Percentiles rank a stretch among this genome's conserved stretches.
These are phyloP conservation scores for Arthromyces matolae DNA, from an alignment of 768 basidiomycete species.

Conservation along the genomic window DNA sequence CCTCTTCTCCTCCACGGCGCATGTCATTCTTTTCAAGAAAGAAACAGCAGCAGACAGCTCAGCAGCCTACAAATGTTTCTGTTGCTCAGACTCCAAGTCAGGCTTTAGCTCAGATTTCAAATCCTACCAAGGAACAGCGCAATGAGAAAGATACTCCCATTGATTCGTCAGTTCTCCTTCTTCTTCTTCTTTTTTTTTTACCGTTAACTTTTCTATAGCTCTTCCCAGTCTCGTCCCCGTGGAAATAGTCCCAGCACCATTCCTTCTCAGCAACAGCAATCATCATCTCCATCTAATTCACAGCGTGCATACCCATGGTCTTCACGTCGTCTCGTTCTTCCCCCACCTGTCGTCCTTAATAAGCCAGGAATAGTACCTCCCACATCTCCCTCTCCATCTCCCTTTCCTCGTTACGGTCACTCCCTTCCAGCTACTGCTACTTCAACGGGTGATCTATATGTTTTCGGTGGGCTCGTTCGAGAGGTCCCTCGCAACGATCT, in stretches of 20 bases:
- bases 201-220: conserved; percentile 1
- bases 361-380: conserved; percentile 65
- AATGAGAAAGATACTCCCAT: conserved; percentile 16
- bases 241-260: conserved; percentile 14
- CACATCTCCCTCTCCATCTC: conserved; percentile 72
- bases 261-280: conserved; percentile 10
- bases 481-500: conserved; percentile 90
- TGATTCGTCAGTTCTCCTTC: conserved; percentile 33
- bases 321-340: conserved; percentile 64
- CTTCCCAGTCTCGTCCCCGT: conserved; percentile 17
- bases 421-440: conserved; percentile 79
- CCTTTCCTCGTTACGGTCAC: conserved; percentile 96
- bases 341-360: conserved; percentile 60
- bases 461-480: conserved; percentile 95
- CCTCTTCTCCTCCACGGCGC: conserved; percentile 48
- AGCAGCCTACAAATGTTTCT: conserved; percentile 46
- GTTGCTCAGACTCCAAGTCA: conserved; percentile 63
- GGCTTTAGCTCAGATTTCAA: conserved; percentile 58
- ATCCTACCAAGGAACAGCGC: conserved; percentile 26
- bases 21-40: conserved; percentile 94
- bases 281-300: too few relatives aligned
- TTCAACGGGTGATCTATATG: conserved; percentile 83
- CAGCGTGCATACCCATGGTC: conserved; percentile 79
- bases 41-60: conserved; percentile 60
- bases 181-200: background rate